Conservation (phyloP, 2,329 filamentous ascomycete genomes). For the Elsinoe australis region DNA sequence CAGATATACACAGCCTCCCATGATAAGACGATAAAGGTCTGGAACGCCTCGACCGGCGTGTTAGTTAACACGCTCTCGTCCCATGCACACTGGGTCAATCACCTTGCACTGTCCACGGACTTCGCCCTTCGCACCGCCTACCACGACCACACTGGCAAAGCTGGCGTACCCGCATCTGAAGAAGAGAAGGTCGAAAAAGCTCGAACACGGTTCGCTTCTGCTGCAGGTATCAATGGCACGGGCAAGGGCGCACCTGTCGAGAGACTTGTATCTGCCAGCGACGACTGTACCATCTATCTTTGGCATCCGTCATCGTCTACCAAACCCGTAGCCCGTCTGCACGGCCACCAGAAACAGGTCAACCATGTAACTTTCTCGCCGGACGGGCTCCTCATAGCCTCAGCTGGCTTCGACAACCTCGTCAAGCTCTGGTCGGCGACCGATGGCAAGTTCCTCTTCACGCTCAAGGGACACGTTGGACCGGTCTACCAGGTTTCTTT, state of each 20-base stretch:
- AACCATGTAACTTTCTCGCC: slow-evolving; percentile 94
- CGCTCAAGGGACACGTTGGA: slow-evolving; percentile 79
- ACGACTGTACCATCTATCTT: slow-evolving; percentile 93
- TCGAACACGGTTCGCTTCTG: slow-evolving; percentile 75
- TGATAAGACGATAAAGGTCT: slow-evolving; percentile 87
- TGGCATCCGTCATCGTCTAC: slow-evolving; percentile 75
- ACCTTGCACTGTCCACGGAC: slow-evolving; percentile 87
- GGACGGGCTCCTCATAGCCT: slow-evolving; percentile 79
- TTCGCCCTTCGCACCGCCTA: slow-evolving; percentile 79
- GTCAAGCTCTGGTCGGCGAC: slow-evolving; percentile 84
- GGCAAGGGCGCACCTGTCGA: slow-evolving; percentile 66
- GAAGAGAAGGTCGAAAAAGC: slow-evolving; percentile 69
- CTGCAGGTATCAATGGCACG: slow-evolving; percentile 53
- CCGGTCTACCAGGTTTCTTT: slow-evolving; percentile 91
- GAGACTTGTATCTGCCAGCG: slow-evolving; percentile 78
- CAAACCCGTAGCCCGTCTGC: slow-evolving; percentile 78
- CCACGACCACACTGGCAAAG: slow-evolving; percentile 69
- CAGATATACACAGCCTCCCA: slow-evolving; percentile 77
- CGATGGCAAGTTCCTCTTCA: slow-evolving; percentile 72
- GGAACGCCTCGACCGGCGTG: slow-evolving; percentile 72
- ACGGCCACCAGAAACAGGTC: slow-evolving; percentile 95
- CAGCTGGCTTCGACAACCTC: slow-evolving; percentile 86
- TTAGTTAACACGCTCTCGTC: slow-evolving; percentile 69
- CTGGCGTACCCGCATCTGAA: slow-evolving; percentile 56
- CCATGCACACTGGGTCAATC: slow-evolving; percentile 94